Evolutionary conservation across 2,329 filamentous ascomycete genomes (phyloP), one percentile per base, ranked within the genome.

Genomic region (Penicillium sp.): DNA sequence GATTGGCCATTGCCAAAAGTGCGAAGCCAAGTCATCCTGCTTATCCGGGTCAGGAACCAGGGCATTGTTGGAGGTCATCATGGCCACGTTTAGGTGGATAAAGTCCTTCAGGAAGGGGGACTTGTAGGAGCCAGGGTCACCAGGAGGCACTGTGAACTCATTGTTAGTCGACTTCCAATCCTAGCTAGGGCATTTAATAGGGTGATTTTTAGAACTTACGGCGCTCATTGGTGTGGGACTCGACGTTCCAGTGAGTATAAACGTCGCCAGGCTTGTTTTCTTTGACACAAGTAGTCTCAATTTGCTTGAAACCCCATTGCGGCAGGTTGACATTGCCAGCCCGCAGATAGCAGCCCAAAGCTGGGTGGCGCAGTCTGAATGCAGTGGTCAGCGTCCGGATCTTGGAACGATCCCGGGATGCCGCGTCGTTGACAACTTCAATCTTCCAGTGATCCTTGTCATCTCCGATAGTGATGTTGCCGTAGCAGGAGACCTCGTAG

Each of bases 21-120:
- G 84, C 14, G 95, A 99, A 35, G 95, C 95, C 50, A 99, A 86
- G 72, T 99, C 95, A 72, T 99, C 95, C 77, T 99, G 95, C 85
- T 99, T 99, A 77, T 99, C 95, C 4, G 95, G 94, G 72, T 99
- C 95, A 4, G 95, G 95, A 20, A 99, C 92, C 48, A 99, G 87
- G 25, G 95, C 95, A 73, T 99, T 99, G 84, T 99, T 99, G 41
- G 95, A 98, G 3, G 95, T 99, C 94, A 98, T 97, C 95, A 99
- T 99, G 63, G 95, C 95, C 63, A 99, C 95, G 75, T 99, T 99
- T 62, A 98, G 82, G 76, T 99, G 95, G 64, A 99, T 89, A 72
- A 99, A 99, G 78, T 99, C 95, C 74, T 96, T 93, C 73, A 96
- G 83, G 84, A 99, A 99, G 2, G 96, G 95, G 38, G 94, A 98